Conservation (phyloP, 2,329 filamentous ascomycete species). For the Fusarium clavum region DNA sequence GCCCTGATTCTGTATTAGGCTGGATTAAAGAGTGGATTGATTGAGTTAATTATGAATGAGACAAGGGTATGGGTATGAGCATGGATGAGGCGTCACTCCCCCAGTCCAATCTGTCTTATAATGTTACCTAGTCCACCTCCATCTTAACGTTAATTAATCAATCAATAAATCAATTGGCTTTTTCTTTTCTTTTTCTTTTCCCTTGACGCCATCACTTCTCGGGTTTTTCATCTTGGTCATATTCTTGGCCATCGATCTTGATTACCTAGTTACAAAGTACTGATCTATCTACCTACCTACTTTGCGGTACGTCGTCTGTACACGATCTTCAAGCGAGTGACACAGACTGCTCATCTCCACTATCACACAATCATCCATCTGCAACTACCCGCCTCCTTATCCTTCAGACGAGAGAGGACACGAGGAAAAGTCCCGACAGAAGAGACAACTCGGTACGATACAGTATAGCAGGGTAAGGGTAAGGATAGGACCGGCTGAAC, state of each 20-base stretch:
- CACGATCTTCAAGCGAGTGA: slow-evolving; percentile 12
- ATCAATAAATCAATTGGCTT: slow-evolving; percentile 2
- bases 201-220: slow-evolving; percentile 14
- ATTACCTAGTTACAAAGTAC: background rate
- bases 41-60: background rate
- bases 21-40: slow-evolving; percentile 1
- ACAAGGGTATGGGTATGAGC: background rate
- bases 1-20: slow-evolving; percentile 2
- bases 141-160: background rate
- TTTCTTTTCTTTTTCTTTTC: slow-evolving; percentile 14
- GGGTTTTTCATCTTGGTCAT: slow-evolving; percentile 16
- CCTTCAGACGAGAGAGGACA: slow-evolving; percentile 10
- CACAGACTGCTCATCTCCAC: slow-evolving; percentile 11
- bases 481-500: background rate
- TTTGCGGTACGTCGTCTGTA: slow-evolving; percentile 5
- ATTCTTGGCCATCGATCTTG: background rate
- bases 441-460: slow-evolving; percentile 30
- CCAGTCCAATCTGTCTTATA: background rate
- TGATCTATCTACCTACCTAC: background rate
- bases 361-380: slow-evolving; percentile 20
- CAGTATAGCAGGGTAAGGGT: background rate
- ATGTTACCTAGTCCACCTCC: background rate
- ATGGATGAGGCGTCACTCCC: slow-evolving; percentile 35
- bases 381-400: slow-evolving; percentile 16
- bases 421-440: slow-evolving; percentile 29